These are phyloP conservation scores for Xylaria polymorpha DNA, from an alignment of 2,329 filamentous ascomycete species.

Conservation along the genomic window DNA sequence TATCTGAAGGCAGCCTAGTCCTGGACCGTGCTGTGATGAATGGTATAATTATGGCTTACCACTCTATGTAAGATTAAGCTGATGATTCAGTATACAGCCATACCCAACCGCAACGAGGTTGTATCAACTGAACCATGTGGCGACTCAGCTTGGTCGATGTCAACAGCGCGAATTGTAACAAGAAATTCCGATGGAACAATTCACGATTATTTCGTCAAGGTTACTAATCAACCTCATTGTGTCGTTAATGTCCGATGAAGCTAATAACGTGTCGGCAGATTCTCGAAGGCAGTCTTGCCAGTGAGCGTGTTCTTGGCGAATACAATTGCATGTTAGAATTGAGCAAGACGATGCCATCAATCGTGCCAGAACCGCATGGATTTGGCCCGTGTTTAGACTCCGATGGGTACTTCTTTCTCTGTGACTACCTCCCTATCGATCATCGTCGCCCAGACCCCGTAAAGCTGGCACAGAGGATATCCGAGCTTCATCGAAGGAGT, in stretches of 20 bases:
- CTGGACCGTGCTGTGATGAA: not conserved
- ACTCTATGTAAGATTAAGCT: not conserved
- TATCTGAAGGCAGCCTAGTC: not conserved
- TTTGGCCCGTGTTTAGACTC: conserved; percentile 10
- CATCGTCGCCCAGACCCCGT: not conserved
- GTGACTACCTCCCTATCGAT: conserved; percentile 6
- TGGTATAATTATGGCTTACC: not conserved
- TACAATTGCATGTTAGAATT: conserved; percentile 9
- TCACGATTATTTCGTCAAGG: conserved; percentile 4
- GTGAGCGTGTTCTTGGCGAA: conserved; percentile 1
- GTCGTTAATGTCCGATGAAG: not conserved
- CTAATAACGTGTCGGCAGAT: not conserved
- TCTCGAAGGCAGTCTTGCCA: not conserved
- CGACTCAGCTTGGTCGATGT: not conserved
- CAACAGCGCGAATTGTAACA: not conserved
- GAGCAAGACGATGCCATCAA: conserved; percentile 10
- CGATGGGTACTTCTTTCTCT: conserved; percentile 9
- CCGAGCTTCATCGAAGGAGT: conserved; percentile 5
- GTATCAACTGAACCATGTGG: not conserved
- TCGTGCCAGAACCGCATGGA: conserved; percentile 4
- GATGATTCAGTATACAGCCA: not conserved
- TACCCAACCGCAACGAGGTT: not conserved
- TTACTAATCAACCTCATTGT: not conserved
- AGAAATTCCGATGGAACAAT: not conserved
- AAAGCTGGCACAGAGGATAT: not conserved